A percentile compares a stretch with the other conserved stretches of the same genome.
Evolutionary conservation across 2,329 filamentous ascomycete species (phyloP).

Genomic region (Fusarium chlamydosporum): DNA sequence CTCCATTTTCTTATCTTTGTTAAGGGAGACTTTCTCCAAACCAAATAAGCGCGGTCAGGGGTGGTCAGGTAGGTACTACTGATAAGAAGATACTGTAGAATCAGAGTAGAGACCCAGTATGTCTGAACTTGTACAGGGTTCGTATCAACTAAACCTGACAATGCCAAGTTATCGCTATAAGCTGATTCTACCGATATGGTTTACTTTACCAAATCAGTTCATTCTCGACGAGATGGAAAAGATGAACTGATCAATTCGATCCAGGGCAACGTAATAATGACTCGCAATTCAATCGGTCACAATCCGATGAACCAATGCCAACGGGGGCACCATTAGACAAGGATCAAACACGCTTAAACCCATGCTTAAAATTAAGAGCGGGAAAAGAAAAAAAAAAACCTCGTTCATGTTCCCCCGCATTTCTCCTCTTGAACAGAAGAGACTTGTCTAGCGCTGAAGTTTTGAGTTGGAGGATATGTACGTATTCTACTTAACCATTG

Average conservation of each 20-base stretch:
- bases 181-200: background rate
- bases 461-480: slow-evolving; percentile 20
- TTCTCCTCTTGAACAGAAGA: slow-evolving; percentile 24
- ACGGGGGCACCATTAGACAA: background rate
- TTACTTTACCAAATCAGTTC: background rate
- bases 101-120: slow-evolving; percentile 1
- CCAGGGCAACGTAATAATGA: slow-evolving; percentile 18
- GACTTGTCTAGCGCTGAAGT: slow-evolving; percentile 8
- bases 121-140: slow-evolving; percentile 15
- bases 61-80: slow-evolving; percentile 13
- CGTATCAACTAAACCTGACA: slow-evolving; percentile 3
- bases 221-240: background rate
- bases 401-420: slow-evolving; percentile 33
- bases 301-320: slow-evolving; percentile 14
- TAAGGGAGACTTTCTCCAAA: slow-evolving; percentile 33
- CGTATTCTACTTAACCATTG: background rate
- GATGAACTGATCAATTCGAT: background rate
- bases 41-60: slow-evolving; percentile 34
- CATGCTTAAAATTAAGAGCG: slow-evolving; percentile 40
- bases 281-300: slow-evolving; percentile 33
- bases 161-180: slow-evolving; percentile 7
- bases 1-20: slow-evolving; percentile 35
- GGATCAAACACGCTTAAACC: slow-evolving; percentile 35
- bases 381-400: slow-evolving; percentile 19
- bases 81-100: slow-evolving; percentile 32